Evolutionary conservation across 805 yeast genomes (phyloP).

Genomic region (Maudiozyma pseudohumilis): DNA sequence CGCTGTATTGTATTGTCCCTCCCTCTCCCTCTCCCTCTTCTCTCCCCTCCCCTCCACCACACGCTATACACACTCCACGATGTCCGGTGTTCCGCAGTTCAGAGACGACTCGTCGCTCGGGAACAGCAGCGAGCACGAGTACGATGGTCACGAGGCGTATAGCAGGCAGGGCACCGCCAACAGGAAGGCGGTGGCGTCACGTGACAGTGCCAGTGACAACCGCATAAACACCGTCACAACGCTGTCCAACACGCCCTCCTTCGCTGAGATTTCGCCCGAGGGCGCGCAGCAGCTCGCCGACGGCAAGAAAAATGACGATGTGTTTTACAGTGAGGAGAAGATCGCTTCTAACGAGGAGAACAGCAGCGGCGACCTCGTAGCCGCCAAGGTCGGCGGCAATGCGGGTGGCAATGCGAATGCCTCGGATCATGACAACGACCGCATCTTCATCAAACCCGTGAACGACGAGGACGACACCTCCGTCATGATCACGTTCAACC

Average conservation of each 20-base stretch:
- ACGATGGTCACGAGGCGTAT: constrained; percentile 1
- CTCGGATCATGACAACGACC: constrained; percentile 10
- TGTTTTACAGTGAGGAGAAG: neutral
- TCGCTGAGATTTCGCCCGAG: neutral
- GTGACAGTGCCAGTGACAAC: neutral
- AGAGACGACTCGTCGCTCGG: neutral
- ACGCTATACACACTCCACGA: no score
- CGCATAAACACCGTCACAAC: neutral
- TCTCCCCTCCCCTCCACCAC: no score
- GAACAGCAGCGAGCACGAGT: neutral
- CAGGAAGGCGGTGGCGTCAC: neutral
- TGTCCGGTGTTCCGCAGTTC: neutral
- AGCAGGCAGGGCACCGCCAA: neutral
- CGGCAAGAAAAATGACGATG: neutral
- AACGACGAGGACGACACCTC: constrained; percentile 43
- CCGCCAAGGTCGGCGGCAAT: neutral
- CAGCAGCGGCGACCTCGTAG: no score
- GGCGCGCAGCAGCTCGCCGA: no score
- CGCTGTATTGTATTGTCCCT: no score
- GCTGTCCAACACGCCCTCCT: constrained; percentile 3
- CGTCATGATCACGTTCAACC: constrained; percentile 38
- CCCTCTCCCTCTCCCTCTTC: no score
- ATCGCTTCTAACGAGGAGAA: neutral
- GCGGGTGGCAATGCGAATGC: neutral
- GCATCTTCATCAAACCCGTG: constrained; percentile 28